phyloP scores from a whole-genome alignment of 2,329 filamentous ascomycete species.

The Paraconiothyrium sp. region DNA sequence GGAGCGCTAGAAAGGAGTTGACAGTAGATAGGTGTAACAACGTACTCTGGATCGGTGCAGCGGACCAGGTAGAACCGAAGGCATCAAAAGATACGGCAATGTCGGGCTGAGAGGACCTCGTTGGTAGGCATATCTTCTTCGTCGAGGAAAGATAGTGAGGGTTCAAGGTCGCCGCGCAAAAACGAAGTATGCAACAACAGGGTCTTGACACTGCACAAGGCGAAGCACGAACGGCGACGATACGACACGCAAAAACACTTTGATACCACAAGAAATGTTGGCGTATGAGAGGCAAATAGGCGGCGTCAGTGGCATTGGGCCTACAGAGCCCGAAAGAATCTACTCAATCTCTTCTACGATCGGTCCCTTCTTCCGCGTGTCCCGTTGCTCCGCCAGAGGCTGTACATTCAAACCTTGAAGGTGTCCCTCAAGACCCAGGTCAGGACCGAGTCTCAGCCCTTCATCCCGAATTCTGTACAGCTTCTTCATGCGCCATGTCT shows the following conservation, averaged over 20 bases:
- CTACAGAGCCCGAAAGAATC: conserved; percentile 15
- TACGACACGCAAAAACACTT: conserved; percentile 18
- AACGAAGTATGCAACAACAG: neutral
- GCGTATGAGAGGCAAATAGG: conserved; percentile 21
- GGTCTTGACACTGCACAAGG: neutral
- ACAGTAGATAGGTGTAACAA: conserved; percentile 79
- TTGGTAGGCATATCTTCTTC: neutral
- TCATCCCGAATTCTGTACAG: conserved; percentile 54
- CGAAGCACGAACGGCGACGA: conserved; percentile 9
- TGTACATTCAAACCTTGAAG: conserved; percentile 59
- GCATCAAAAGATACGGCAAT: conserved; percentile 53
- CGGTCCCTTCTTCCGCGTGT: conserved; percentile 51
- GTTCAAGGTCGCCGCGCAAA: neutral
- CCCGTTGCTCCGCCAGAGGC: conserved; percentile 31
- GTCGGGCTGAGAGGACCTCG: conserved; percentile 46
- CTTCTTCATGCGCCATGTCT: conserved; percentile 67
- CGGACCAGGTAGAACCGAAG: conserved; percentile 57
- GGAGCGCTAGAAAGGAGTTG: conserved; percentile 8
- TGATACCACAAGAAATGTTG: conserved; percentile 26
- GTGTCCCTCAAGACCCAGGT: conserved; percentile 46
- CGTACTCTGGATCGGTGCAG: conserved; percentile 85
- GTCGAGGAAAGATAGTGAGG: conserved; percentile 2
- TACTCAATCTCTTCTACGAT: conserved; percentile 70
- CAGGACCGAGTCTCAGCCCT: conserved; percentile 28
- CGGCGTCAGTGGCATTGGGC: conserved; percentile 11